These are phyloP conservation scores for Xylaria curta DNA, from an alignment of 495 filamentous ascomycete genomes.

Conservation along the genomic window DNA sequence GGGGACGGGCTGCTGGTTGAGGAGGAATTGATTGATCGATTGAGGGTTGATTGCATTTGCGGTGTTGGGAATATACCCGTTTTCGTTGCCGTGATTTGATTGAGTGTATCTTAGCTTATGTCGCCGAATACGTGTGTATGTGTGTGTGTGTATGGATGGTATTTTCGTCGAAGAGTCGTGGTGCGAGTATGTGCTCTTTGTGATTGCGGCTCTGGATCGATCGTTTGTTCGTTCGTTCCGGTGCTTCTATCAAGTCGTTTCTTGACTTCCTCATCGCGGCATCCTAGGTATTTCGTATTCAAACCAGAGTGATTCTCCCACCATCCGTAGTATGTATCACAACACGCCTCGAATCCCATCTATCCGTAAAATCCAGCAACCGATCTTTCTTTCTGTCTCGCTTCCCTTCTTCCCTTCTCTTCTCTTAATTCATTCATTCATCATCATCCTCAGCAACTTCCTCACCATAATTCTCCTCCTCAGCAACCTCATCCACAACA, in stretches of 20 bases:
- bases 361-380: neutral
- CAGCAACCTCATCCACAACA: conserved; percentile 46
- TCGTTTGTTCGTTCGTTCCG: neutral
- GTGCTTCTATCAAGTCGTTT: no score
- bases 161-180: neutral
- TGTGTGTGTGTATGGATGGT: neutral
- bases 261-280: neutral
- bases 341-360: neutral
- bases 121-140: neutral
- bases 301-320: no score
- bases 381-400: no score
- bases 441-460: conserved; percentile 67
- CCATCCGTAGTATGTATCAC: neutral
- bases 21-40: no score
- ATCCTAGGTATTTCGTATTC: neutral
- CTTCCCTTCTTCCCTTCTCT: no score
- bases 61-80: neutral
- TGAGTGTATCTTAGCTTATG: neutral
- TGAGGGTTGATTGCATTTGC: conserved; percentile 4
- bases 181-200: neutral
- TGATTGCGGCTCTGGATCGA: neutral
- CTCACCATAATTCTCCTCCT: conserved; percentile 88
- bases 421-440: neutral
- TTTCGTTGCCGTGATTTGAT: neutral
- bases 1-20: conserved; percentile 7